Base-by-base conservation (phyloP, 2,329 filamentous ascomycete genomes). In the Blastomyces percursus region DNA sequence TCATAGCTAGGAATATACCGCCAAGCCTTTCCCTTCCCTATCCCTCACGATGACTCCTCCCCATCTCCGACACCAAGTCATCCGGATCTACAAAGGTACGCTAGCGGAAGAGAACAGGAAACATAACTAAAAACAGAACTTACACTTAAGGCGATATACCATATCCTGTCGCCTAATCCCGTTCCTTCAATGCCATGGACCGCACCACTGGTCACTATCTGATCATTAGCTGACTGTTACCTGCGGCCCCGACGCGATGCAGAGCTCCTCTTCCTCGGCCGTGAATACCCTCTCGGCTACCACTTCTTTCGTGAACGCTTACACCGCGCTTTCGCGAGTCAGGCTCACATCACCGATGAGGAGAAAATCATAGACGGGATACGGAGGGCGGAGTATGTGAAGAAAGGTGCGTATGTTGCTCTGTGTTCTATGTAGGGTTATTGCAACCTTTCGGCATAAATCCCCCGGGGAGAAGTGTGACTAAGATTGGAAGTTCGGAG, bases 241-340 rank as follows among this genome's bases (percentile, higher is more conserved):
- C 21, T 2, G 12, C n/a, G 9, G 5, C 24, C 12, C 12, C 21
- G 24, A 19, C 48, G 24, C 11, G 24, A 51, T 21, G 27, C 27
- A 96, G 91, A 96, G 70, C 84, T 96, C 12, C 82, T 99, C 52
- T 86, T 88, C 70, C 81, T 97, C 16, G 91, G 93, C 42, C 85
- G 87, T 62, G 88, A 93, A 63, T 97, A 97, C 70, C 93, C 94
- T 1, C 80, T 89, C 19, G 94, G 94, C 56, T 95, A 85, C 77
- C 77, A 80, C 38, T 96, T 92, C 77, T 96, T 95, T 73, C 85
- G 88, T 12, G 83, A 85, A 8, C 85, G 91, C 1, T 79, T 96
- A 11, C 91, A 96, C 77, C 85, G 86, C 64, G 93, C 93, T 0
- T 99, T 97, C 76, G 84, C 86, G 67, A 84, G 85, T 56, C 91